A percentile compares a stretch with the other conserved stretches of the same genome.
Evolutionary conservation across 1,284 basidiomycete genomes (phyloP).

Genomic region (Macrocybe sp.): DNA sequence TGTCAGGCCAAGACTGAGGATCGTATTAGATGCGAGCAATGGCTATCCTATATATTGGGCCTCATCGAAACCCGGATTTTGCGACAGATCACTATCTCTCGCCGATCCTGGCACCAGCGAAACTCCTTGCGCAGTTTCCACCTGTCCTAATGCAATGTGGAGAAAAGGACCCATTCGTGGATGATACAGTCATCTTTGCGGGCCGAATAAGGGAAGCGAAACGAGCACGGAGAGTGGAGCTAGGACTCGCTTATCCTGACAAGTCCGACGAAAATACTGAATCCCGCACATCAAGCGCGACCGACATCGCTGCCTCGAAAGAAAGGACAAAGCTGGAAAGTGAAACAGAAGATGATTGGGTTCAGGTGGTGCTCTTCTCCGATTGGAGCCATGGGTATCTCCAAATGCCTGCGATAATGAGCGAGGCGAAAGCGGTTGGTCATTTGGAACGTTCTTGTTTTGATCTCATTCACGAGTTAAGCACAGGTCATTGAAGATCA

Average conservation of each 20-base stretch:
- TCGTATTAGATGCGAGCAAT: slow-evolving; percentile 87
- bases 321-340: slow-evolving; percentile 56
- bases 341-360: slow-evolving; percentile 91
- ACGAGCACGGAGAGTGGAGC: slow-evolving; percentile 68
- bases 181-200: slow-evolving; percentile 93
- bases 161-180: slow-evolving; percentile 95
- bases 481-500: slow-evolving; percentile 75
- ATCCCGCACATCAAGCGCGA: slow-evolving; percentile 17
- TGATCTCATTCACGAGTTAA: background rate
- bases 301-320: slow-evolving; percentile 27
- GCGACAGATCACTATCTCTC: slow-evolving; percentile 93
- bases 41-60: slow-evolving; percentile 96
- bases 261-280: slow-evolving; percentile 47
- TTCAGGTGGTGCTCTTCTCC: slow-evolving; percentile 86
- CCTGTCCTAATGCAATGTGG: slow-evolving; percentile 90
- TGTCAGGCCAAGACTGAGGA: background rate
- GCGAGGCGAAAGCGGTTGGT: slow-evolving; percentile 67
- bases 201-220: slow-evolving; percentile 93
- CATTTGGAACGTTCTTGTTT: background rate
- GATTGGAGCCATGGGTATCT: slow-evolving; percentile 94
- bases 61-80: slow-evolving; percentile 89
- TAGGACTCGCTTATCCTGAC: slow-evolving; percentile 57
- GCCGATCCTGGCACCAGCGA: slow-evolving; percentile 83
- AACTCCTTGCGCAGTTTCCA: slow-evolving; percentile 88
- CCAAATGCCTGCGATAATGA: slow-evolving; percentile 89